These are phyloP conservation scores for Lactifluus piperatus DNA, from an alignment of 768 basidiomycete genomes.

Conservation along the genomic window DNA sequence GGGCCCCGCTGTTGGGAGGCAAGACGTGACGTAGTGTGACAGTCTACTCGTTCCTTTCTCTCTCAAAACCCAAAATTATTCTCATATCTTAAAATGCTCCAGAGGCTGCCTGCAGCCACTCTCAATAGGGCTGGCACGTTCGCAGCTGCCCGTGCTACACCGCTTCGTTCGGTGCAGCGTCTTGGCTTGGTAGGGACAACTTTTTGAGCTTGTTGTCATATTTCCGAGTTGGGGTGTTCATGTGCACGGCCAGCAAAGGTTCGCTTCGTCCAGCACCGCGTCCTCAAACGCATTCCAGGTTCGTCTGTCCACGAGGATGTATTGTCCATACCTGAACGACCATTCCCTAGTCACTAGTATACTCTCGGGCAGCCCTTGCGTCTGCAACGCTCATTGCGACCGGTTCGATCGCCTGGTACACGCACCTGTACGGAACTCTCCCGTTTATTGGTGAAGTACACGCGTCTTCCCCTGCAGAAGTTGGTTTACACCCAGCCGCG, in stretches of 20 bases:
- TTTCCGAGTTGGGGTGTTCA: slow-evolving; percentile 18
- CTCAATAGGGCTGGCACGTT: slow-evolving; percentile 48
- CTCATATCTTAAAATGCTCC: slow-evolving; percentile 58
- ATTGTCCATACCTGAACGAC: neutral
- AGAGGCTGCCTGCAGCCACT: slow-evolving; percentile 71
- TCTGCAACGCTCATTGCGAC: slow-evolving; percentile 69
- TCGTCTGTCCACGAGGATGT: slow-evolving; percentile 21
- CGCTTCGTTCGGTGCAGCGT: slow-evolving; percentile 36
- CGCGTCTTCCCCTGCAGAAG: slow-evolving; percentile 87
- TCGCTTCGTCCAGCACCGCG: slow-evolving; percentile 54
- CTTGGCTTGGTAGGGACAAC: slow-evolving; percentile 39
- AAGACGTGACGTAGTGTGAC: slow-evolving; percentile 35
- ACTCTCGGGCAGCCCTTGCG: slow-evolving; percentile 65
- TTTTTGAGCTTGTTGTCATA: neutral
- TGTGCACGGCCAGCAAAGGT: slow-evolving; percentile 41
- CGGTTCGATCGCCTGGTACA: slow-evolving; percentile 95
- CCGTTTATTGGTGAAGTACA: slow-evolving; percentile 89
- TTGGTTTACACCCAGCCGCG: slow-evolving; percentile 80
- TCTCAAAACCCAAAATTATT: slow-evolving; percentile 36
- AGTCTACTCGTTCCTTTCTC: slow-evolving; percentile 27
- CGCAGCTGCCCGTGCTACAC: slow-evolving; percentile 38
- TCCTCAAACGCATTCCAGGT: slow-evolving; percentile 60
- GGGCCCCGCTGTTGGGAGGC: neutral
- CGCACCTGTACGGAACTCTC: slow-evolving; percentile 82
- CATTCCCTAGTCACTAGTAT: slow-evolving; percentile 45